Evolutionary conservation across 306 rosid species (phyloP), one percentile per base, ranked within the genome.

Genomic region (Phaseolus lunatus): DNA sequence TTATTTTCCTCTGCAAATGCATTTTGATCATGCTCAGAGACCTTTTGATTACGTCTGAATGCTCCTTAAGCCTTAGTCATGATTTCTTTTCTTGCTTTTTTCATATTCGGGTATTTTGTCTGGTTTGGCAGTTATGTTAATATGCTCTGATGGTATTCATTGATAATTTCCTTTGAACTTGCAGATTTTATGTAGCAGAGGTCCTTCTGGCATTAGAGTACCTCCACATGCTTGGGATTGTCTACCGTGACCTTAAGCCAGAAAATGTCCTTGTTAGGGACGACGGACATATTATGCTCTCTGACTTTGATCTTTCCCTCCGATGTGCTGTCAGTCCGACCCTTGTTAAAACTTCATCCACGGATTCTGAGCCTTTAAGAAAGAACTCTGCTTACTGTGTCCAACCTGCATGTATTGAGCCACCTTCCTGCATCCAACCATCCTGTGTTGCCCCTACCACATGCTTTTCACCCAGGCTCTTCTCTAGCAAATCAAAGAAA

Each of bases 161-260:
- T 49, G 64, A 67, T 83, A 27, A 52, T 68, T 86, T 81, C 53
- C 39, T 12, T 57, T 50, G 78, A 70, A 79, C 76, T 82, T 87
- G 93, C 95, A 94, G 98, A 80, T 94, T 94, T 80, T 94, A 94
- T 67, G 97, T 94, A 54, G 98, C 97, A 41, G 98, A 94, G 87
- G 96, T 94, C 68, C 88, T 94, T 23, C 90, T 94, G 62, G 84
- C 98, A 31, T 24, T 94, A 87, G 98, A 94, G 77, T 94, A 94
- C 83, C 93, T 94, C 54, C 98, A 94, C 87, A 94, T 94, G 98
- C 98, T 94, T 68, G 98, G 98, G 78, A 94, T 94, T 80, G 96
- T 94, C 67, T 94, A 94, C 90, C 97, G 98, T n/a, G 98, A 94
- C 80, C 96, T 94, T 27, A 94, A 94, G 87, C 98, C 98, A 0